A percentile compares a stretch with the other conserved stretches of the same genome.
Conservation (phyloP, 768 basidiomycete species). For the Tylopilus vinaceipallidus region DNA sequence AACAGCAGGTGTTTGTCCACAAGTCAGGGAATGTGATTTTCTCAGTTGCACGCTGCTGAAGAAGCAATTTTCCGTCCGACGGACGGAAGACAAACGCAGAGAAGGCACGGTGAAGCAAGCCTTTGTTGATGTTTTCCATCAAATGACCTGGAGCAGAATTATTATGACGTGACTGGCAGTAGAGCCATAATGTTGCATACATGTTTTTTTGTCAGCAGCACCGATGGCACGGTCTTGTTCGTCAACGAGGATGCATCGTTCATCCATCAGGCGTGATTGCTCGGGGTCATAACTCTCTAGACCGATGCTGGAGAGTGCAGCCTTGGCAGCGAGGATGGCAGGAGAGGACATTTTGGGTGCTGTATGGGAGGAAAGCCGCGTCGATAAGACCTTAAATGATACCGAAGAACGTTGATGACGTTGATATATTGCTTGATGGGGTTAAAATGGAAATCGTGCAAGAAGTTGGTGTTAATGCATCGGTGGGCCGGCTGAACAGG, state of each 20-base stretch:
- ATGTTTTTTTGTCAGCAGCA: slow-evolving; percentile 93
- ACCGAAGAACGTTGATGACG: no score
- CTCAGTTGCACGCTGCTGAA: slow-evolving; percentile 95
- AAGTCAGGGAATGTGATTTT: slow-evolving; percentile 99
- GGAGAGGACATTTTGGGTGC: slow-evolving; percentile 54
- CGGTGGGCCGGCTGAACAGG: no score
- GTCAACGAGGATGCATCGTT: slow-evolving; percentile 89
- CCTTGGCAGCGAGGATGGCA: slow-evolving; percentile 59
- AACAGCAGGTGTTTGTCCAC: slow-evolving; percentile 99
- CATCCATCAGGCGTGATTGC: slow-evolving; percentile 95
- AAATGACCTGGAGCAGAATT: slow-evolving; percentile 62
- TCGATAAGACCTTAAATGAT: slow-evolving; percentile 4
- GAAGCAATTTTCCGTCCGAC: slow-evolving; percentile 85
- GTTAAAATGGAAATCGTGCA: not conserved
- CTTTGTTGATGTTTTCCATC: slow-evolving; percentile 94
- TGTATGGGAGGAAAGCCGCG: slow-evolving; percentile 2
- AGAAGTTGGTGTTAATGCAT: not conserved
- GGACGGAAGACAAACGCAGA: slow-evolving; percentile 97
- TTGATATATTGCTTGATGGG: no score
- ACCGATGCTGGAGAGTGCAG: slow-evolving; percentile 71
- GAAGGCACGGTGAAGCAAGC: slow-evolving; percentile 95
- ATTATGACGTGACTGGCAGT: not conserved
- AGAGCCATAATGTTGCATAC: slow-evolving; percentile 44
- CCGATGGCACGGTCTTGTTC: slow-evolving; percentile 84
- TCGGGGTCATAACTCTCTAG: slow-evolving; percentile 85